These are phyloP conservation scores for Fomitopsis schrenkii DNA, from an alignment of 1,284 basidiomycete genomes.

Conservation along the genomic window DNA sequence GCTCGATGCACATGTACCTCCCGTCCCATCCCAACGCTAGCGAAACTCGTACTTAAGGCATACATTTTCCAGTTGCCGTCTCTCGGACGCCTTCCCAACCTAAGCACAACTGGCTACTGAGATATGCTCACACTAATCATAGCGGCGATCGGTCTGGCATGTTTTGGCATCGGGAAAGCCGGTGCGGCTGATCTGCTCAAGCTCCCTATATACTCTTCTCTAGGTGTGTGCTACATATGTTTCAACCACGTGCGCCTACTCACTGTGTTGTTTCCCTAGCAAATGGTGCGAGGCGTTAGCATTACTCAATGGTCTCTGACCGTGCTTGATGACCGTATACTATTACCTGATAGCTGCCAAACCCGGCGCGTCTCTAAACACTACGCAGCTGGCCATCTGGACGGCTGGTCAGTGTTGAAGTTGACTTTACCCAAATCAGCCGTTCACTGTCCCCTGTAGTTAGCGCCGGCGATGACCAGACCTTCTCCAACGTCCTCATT, in stretches of 20 bases:
- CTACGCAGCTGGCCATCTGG: conserved; percentile 2
- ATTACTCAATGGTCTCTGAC: not conserved
- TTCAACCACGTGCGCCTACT: too few species aligned
- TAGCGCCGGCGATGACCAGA: conserved; percentile 8
- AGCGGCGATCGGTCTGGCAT: not conserved
- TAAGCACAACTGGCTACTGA: too few species aligned
- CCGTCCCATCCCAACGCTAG: too few species aligned
- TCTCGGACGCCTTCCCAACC: too few species aligned
- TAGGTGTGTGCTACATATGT: not conserved
- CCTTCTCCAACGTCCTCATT: conserved; percentile 8
- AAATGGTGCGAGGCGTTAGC: not conserved
- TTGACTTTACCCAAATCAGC: not conserved
- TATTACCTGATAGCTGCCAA: not conserved
- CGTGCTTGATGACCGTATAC: not conserved
- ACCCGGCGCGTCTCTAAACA: not conserved
- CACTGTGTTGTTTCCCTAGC: not conserved
- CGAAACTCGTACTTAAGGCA: too few species aligned
- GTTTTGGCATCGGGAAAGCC: not conserved
- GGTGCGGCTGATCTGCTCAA: not conserved
- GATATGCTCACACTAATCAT: too few species aligned
- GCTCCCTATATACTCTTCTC: not conserved
- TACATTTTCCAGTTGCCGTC: too few species aligned
- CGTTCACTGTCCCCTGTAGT: not conserved
- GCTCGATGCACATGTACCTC: too few species aligned
- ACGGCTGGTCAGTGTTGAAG: not conserved